Evolutionary conservation across 306 rosid genomes (phyloP).

Genomic region (Dryas octopetala): DNA sequence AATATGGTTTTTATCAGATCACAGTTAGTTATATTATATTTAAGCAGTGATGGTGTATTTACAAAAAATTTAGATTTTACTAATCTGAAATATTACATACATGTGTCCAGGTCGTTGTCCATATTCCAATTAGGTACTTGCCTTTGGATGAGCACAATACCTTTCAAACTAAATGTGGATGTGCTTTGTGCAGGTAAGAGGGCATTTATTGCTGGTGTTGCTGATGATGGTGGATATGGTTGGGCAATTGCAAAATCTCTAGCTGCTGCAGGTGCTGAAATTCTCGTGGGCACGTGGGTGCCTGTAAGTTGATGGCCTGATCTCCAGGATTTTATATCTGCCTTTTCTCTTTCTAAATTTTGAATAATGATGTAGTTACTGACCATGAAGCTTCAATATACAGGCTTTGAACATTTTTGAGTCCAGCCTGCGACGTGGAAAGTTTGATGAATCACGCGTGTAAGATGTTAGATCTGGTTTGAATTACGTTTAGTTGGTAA

Average conservation of each 20-base stretch:
- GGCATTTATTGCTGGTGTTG: constrained; percentile 95
- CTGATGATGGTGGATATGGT: constrained; percentile 96
- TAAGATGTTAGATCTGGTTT: constrained; percentile 31
- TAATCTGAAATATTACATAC: background rate
- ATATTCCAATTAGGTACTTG: background rate
- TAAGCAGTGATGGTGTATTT: too few relatives aligned
- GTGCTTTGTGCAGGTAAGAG: constrained; percentile 63
- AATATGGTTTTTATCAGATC: background rate
- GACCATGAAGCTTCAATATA: constrained; percentile 23
- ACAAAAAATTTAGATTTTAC: background rate
- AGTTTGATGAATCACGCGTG: constrained; percentile 87
- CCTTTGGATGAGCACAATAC: background rate
- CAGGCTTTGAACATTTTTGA: constrained; percentile 95
- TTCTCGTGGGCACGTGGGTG: constrained; percentile 97
- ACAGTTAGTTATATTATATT: background rate
- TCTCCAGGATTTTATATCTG: background rate
- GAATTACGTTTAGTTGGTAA: constrained; percentile 6
- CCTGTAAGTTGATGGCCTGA: constrained; percentile 64
- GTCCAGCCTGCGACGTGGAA: constrained; percentile 91
- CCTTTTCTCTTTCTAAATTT: background rate
- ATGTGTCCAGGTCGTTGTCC: background rate
- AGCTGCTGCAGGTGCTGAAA: constrained; percentile 97
- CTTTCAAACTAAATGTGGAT: background rate
- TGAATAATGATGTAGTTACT: constrained; percentile 26
- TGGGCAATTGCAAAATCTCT: constrained; percentile 99